Percentiles rank a stretch among this genome's conserved stretches.
Evolutionary conservation across 2,329 filamentous ascomycete genomes (phyloP).

Genomic region (Colletotrichum musicola): DNA sequence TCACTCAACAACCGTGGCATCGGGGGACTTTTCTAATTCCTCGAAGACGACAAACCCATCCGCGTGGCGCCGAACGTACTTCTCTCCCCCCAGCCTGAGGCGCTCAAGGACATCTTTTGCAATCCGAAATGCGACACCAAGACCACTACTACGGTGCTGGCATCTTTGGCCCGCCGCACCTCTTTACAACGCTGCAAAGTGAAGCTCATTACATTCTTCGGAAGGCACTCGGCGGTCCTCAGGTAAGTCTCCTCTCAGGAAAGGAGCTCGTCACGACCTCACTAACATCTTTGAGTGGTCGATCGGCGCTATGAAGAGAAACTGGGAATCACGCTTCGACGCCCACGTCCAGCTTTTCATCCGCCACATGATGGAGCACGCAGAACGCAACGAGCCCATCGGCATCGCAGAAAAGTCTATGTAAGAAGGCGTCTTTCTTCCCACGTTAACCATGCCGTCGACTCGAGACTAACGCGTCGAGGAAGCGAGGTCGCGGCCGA

Average conservation of each 20-base stretch:
- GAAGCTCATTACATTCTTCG: conserved; percentile 3
- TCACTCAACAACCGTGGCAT: not conserved
- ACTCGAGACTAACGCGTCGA: not conserved
- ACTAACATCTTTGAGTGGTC: conserved; percentile 17
- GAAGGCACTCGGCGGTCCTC: conserved; percentile 19
- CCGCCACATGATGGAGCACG: conserved; percentile 10
- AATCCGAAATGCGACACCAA: conserved; percentile 28
- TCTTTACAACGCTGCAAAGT: conserved; percentile 20
- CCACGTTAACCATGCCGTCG: too few relatives aligned
- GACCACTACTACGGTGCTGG: conserved; percentile 7
- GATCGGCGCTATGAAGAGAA: conserved; percentile 19
- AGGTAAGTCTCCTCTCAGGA: too few relatives aligned
- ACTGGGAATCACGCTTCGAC: conserved; percentile 29
- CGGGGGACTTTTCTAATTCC: not conserved
- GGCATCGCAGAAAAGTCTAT: conserved; percentile 17
- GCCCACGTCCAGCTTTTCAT: conserved; percentile 24
- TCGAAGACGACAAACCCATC: conserved; percentile 21
- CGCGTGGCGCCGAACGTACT: conserved; percentile 16
- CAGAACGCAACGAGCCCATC: conserved; percentile 1
- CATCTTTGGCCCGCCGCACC: conserved; percentile 17
- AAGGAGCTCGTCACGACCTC: too few relatives aligned
- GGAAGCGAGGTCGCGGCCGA: conserved; percentile 23
- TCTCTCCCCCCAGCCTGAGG: conserved; percentile 14
- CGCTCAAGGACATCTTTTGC: conserved; percentile 23
- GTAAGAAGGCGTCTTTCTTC: not conserved